Base-by-base conservation (phyloP, 352 stramenopile species). In the Hyaloperonospora arabidopsidis region DNA sequence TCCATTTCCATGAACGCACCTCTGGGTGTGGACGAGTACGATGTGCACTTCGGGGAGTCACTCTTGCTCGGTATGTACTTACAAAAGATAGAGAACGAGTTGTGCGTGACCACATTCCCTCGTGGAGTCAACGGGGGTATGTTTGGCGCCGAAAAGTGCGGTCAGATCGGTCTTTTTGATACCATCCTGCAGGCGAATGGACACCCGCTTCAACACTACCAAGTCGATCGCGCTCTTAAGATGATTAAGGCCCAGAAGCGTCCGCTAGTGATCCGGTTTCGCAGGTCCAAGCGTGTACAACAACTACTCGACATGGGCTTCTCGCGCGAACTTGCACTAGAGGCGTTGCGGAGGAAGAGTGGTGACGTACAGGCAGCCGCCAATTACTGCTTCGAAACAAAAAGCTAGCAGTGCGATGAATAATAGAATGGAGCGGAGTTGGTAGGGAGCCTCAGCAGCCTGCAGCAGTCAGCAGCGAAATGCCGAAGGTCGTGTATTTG, bases 211-310 rank as follows among this genome's bases (percentile, higher is more conserved):
- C 77, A 89, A 53, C 82, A 92, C 47, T 92, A 92, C 56, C 70
- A 84, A 23, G 79, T 90, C 34, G 79, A 92, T 45, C 76, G 82
- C 25, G 82, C 79, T 2, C 62, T 92, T 32, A 89, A 92, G 61
- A 87, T 92, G 77, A 87, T 92, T 54, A 88, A 89, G 54, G 82
- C 72, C 32, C 82, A 92, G 62, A 78, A 61, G 5, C 75, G 82
- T 25, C 82, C 82, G 48, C 72, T 92, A 25, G 52, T 88, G n/a
- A 74, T 92, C 51, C 82, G 82, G 3, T 90, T 92, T 60, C 67
- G 77, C 18, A 70, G 74, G 36, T 92, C 82, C 15, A 65, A 64
- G 39, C 79, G 78, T 34, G 74, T 90, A 17, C 52, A 74, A 46
- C 71, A 80, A 39, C 62, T 92, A n/a, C 36, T 86, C 25, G 77